Percentiles rank a stretch among this genome's conserved stretches.
Conservation (phyloP, 2,329 filamentous ascomycete genomes). For the Diaporthe citrichinensis region DNA sequence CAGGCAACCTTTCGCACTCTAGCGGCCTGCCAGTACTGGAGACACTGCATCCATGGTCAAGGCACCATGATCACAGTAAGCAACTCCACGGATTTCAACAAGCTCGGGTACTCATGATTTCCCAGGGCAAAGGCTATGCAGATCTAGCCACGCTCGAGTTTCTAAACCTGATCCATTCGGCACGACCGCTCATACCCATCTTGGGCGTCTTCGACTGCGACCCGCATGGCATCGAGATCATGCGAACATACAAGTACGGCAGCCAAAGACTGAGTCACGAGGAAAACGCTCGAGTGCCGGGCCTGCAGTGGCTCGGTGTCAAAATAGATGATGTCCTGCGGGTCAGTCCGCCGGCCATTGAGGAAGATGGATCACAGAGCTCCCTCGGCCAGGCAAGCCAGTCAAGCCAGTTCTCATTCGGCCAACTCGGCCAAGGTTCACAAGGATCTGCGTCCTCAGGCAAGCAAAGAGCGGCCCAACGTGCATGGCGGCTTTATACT, state of each 20-base stretch:
- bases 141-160: conserved; percentile 80
- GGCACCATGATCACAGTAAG: conserved; percentile 79
- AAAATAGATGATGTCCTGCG: conserved; percentile 58
- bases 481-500: background rate
- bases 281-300: conserved; percentile 61
- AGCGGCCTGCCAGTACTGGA: conserved; percentile 69
- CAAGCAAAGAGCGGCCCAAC: conserved; percentile 36
- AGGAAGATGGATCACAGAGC: background rate
- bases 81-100: background rate
- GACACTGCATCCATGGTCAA: conserved; percentile 60
- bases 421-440: conserved; percentile 42
- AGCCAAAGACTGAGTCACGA: conserved; percentile 76
- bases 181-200: conserved; percentile 67
- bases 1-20: conserved; percentile 84
- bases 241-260: conserved; percentile 80
- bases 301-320: conserved; percentile 76
- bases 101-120: background rate
- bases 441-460: conserved; percentile 9
- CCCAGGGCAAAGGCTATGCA: conserved; percentile 84
- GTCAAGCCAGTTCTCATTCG: conserved; percentile 40
- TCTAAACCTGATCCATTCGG: conserved; percentile 66
- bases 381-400: conserved; percentile 36
- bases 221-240: conserved; percentile 81
- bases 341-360: background rate
- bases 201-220: conserved; percentile 81